phyloP scores from a whole-genome alignment of 139 green algal genomes.

The Haematococcus lacustris region DNA sequence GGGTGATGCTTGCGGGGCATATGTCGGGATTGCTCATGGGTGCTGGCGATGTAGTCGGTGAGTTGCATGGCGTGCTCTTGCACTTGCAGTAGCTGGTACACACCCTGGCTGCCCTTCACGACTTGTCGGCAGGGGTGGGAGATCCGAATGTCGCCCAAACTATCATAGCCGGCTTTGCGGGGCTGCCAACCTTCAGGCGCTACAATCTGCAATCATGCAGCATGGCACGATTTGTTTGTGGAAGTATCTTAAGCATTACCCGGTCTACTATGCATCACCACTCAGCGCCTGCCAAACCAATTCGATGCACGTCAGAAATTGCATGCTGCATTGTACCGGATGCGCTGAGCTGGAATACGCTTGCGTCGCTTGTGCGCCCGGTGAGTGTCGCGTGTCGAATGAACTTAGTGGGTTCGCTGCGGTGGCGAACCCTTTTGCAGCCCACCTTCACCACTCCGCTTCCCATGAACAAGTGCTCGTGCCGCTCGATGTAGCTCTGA shows the following conservation, averaged over 20 bases:
- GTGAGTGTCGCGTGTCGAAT: too few species aligned
- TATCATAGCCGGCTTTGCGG: not conserved
- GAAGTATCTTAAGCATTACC: too few species aligned
- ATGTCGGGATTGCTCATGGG: not conserved
- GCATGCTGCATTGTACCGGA: too few species aligned
- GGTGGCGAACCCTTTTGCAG: too few species aligned
- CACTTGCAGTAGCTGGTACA: conserved; percentile 65
- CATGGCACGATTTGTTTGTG: too few species aligned
- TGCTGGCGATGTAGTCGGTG: conserved; percentile 25
- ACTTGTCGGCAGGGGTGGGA: not conserved
- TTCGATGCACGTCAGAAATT: too few species aligned
- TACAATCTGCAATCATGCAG: not conserved
- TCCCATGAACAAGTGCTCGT: not conserved
- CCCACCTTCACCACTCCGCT: not conserved
- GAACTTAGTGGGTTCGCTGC: too few species aligned
- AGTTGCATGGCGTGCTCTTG: conserved; percentile 59
- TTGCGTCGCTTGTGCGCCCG: too few species aligned
- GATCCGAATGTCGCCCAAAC: not conserved
- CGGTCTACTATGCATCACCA: too few species aligned
- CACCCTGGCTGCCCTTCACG: conserved; percentile 49
- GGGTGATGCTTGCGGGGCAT: too few species aligned
- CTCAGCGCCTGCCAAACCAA: too few species aligned
- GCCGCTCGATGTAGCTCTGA: not conserved
- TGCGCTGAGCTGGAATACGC: too few species aligned
- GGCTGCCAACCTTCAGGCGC: not conserved